Evolutionary conservation across 176 grass and related monocot species (phyloP).

Genomic region (Alopecurus myosuroides): DNA sequence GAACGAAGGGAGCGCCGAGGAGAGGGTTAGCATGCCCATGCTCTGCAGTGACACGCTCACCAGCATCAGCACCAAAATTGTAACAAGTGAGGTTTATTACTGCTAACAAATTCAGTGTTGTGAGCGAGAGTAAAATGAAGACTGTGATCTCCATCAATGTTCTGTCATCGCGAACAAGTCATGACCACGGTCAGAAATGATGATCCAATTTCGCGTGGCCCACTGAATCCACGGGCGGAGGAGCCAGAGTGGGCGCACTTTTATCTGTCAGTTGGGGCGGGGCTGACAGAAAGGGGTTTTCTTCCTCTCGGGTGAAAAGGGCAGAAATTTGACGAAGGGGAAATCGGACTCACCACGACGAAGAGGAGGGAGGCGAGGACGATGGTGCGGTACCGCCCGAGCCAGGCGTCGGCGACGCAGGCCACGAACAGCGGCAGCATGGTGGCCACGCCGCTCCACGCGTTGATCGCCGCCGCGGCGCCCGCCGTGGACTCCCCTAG

Average conservation of each 20-base stretch:
- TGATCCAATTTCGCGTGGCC: not conserved
- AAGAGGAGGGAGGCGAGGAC: constrained; percentile 59
- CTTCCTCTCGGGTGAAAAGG: not conserved
- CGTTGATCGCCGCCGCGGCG: constrained; percentile 53
- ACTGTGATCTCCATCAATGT: no score
- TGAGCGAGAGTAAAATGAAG: no score
- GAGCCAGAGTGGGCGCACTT: not conserved
- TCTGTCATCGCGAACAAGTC: no score
- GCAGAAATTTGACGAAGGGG: not conserved
- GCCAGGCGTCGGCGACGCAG: constrained; percentile 69
- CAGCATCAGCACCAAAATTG: not conserved
- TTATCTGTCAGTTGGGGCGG: not conserved
- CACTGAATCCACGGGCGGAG: no score
- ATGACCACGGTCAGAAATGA: no score
- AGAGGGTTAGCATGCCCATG: constrained; percentile 71
- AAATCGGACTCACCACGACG: constrained; percentile 33
- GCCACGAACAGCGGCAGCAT: constrained; percentile 62
- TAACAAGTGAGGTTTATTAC: not conserved
- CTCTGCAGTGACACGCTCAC: constrained; percentile 25
- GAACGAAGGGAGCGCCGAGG: constrained; percentile 41
- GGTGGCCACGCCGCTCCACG: constrained; percentile 42
- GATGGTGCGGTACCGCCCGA: constrained; percentile 60
- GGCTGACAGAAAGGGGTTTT: not conserved
- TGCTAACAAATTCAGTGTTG: no score
- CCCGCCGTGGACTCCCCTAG: constrained; percentile 48